Base-by-base conservation (phyloP, 2,329 filamentous ascomycete species). In the Fusarium pseudograminearum region DNA sequence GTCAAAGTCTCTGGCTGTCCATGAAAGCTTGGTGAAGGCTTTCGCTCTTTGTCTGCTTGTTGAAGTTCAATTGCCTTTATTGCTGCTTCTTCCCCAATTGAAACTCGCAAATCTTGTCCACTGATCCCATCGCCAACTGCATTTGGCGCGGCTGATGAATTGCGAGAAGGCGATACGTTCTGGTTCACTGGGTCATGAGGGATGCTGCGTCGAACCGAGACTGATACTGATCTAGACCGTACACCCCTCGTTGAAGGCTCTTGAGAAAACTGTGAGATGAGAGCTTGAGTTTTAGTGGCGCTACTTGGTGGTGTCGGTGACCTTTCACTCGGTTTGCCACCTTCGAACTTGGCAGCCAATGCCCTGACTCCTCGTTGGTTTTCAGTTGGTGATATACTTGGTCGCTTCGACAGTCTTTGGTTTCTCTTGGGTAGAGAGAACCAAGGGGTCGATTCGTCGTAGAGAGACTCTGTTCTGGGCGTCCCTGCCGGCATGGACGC, bases 301-400 rank as follows among this genome's bases (percentile, higher is more conserved):
- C 50, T 65, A 22, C 47, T 57, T 24, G 41, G n/a, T 4, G 34
- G 41, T 20, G 40, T 20, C 9, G 60, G 53, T 5, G 62, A 58
- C 26, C 47, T 12, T 15, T 67, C 59, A 8, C 54, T 59, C 8
- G 57, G 46, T 41, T 69, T 62, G 16, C 73, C 70, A 10, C 71
- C 80, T 65, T 88, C 84, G 73, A 87, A 87, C 72, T 82, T 80
- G 36, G 85, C 85, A 6, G 85, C 82, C 79, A 88, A 86, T 4
- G 83, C 84, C 68, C 78, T 84, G 15, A 86, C 85, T 5, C 78
- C 75, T 22, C 74, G 73, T 61, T 57, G 67, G 24, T 76, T 82
- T 26, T 57, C 74, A 7, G 72, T 64, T 10, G 67, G 69, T 4
- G 68, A 61, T 36, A 72, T 51, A 16, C 63, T 72, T 36, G 72